These are phyloP conservation scores for Acanthamoeba castellanii DNA, from an alignment of 208 protist genomes.

Conservation along the genomic window DNA sequence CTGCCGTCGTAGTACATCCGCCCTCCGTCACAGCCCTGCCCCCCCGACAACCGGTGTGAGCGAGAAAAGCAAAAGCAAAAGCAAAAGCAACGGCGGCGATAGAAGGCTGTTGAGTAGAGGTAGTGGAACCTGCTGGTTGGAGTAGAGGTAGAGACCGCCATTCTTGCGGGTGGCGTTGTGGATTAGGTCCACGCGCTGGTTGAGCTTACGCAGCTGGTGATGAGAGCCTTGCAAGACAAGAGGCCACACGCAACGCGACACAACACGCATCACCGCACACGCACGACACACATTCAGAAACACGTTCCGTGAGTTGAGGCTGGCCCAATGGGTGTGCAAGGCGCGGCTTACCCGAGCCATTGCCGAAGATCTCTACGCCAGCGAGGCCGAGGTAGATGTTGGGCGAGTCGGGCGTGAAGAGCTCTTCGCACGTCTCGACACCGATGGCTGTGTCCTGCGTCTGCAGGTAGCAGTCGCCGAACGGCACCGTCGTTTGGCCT, in stretches of 20 bases:
- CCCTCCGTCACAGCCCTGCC: conserved; percentile 91
- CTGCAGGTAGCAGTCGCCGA: conserved; percentile 86
- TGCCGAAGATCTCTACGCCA: conserved; percentile 88
- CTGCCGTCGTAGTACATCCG: conserved; percentile 92
- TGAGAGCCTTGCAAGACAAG: conserved; percentile 86
- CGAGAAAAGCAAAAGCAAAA: neutral
- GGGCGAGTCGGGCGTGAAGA: conserved; percentile 91
- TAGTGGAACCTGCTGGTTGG: conserved; percentile 86
- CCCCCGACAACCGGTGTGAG: neutral
- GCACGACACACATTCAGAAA: conserved; percentile 21
- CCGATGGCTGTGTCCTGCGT: conserved; percentile 82
- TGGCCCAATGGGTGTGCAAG: neutral
- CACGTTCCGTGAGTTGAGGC: neutral
- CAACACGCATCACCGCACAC: too few species aligned
- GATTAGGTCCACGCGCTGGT: conserved; percentile 90
- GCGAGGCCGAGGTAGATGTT: conserved; percentile 87
- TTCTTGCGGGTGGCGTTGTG: conserved; percentile 80
- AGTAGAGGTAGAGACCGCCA: conserved; percentile 91
- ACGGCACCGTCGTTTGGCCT: conserved; percentile 79
- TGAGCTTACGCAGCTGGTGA: conserved; percentile 91
- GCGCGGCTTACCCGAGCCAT: conserved; percentile 58
- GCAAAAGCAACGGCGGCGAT: neutral
- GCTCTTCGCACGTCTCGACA: conserved; percentile 91
- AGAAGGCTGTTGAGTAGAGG: too few species aligned
- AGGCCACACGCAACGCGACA: neutral